Conservation (phyloP, 2,329 filamentous ascomycete genomes). For the Pleurostoma richardsiae region DNA sequence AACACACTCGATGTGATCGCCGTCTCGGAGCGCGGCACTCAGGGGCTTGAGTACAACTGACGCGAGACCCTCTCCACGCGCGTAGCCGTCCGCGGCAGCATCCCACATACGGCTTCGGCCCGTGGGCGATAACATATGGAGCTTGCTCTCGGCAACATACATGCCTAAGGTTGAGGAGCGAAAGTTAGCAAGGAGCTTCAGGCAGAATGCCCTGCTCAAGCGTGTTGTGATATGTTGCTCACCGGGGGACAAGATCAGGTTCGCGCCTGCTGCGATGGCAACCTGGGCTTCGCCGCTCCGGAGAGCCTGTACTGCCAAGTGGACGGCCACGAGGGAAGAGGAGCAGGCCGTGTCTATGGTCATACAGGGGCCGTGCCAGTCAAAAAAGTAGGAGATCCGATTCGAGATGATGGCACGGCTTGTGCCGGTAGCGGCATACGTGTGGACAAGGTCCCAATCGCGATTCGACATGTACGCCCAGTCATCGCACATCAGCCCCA, state of each 20-base stretch:
- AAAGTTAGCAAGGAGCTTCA: too few relatives aligned
- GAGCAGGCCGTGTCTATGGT: constrained; percentile 41
- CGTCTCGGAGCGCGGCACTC: constrained; percentile 38
- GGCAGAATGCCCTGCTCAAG: neutral
- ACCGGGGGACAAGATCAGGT: constrained; percentile 25
- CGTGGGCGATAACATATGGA: constrained; percentile 30
- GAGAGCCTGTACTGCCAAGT: constrained; percentile 28
- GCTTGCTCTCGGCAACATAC: constrained; percentile 27
- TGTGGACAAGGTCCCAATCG: constrained; percentile 12
- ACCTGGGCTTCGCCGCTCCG: constrained; percentile 19
- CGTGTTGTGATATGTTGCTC: constrained; percentile 3
- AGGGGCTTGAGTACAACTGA: constrained; percentile 40
- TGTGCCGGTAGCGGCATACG: constrained; percentile 25
- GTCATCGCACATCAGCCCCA: constrained; percentile 17
- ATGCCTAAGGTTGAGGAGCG: neutral
- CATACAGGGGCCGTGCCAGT: constrained; percentile 31
- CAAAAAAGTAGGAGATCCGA: constrained; percentile 31
- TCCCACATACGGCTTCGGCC: constrained; percentile 37
- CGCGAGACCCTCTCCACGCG: constrained; percentile 43
- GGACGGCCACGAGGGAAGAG: constrained; percentile 28
- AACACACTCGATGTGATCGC: constrained; percentile 30
- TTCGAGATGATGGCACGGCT: constrained; percentile 24
- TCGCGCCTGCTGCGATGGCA: constrained; percentile 26
- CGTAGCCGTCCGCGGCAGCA: constrained; percentile 42
- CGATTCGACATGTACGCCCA: constrained; percentile 10